Evolutionary conservation across 2,329 filamentous ascomycete genomes (phyloP).

Genomic region (Fusarium buxicola): DNA sequence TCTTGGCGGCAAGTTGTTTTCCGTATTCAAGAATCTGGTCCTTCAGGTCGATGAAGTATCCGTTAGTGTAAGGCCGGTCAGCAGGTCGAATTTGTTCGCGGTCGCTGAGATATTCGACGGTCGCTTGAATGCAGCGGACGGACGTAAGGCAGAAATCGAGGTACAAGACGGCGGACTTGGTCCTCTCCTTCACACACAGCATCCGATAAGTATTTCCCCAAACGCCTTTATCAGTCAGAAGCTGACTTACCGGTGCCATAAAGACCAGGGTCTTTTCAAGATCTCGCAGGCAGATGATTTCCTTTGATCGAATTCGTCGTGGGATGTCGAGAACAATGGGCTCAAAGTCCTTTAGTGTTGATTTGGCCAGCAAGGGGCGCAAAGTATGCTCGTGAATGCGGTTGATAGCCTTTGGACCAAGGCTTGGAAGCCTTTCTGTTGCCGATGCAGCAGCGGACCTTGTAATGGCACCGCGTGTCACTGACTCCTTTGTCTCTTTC

Average conservation of each 20-base stretch:
- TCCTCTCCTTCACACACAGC: constrained; percentile 80
- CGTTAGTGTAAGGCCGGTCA: constrained; percentile 93
- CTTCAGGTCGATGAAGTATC: constrained; percentile 96
- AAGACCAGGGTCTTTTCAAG: constrained; percentile 94
- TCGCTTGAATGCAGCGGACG: constrained; percentile 89
- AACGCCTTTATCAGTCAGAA: constrained; percentile 65
- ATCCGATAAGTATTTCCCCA: constrained; percentile 76
- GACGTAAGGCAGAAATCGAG: constrained; percentile 91
- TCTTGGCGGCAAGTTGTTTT: constrained; percentile 80
- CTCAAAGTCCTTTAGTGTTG: constrained; percentile 82
- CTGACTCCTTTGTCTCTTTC: constrained; percentile 54
- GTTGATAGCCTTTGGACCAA: constrained; percentile 77
- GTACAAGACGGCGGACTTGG: constrained; percentile 78
- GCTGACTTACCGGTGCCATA: constrained; percentile 89
- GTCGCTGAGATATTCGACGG: constrained; percentile 86
- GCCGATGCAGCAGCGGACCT: constrained; percentile 65
- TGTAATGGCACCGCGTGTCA: constrained; percentile 65
- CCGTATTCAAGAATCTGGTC: constrained; percentile 94
- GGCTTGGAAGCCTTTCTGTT: constrained; percentile 64
- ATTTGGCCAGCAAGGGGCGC: constrained; percentile 79
- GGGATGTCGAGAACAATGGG: constrained; percentile 83
- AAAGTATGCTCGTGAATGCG: constrained; percentile 85
- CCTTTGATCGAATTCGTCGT: constrained; percentile 81
- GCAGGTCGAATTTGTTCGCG: constrained; percentile 85
- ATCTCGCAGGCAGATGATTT: constrained; percentile 91